phyloP scores from a whole-genome alignment of 2,329 filamentous ascomycete genomes.

The Penicillium polonicum region DNA sequence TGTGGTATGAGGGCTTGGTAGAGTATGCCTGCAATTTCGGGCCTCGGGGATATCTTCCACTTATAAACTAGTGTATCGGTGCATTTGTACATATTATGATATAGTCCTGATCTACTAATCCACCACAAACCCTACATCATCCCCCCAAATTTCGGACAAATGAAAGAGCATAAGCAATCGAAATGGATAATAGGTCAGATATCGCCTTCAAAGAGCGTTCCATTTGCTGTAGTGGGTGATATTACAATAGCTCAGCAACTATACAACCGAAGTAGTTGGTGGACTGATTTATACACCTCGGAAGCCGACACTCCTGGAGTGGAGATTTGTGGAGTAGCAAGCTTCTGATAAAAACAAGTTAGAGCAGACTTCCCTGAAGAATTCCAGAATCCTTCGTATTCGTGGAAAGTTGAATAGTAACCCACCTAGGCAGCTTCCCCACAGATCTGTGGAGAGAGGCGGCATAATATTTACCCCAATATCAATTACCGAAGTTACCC shows the following conservation, averaged over 20 bases:
- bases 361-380: background rate
- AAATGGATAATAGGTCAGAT: background rate
- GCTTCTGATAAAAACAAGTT: background rate
- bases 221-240: too few species aligned
- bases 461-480: background rate
- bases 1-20: slow-evolving; percentile 11
- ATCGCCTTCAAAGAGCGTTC: background rate
- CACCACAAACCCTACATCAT: background rate
- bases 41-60: background rate
- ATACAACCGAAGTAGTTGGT: background rate
- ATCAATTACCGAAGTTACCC: background rate
- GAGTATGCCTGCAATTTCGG: background rate
- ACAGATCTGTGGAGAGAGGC: background rate
- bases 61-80: background rate
- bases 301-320: background rate
- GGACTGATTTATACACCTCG: background rate
- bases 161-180: background rate
- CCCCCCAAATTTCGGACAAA: background rate
- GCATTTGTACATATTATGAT: too few species aligned
- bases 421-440: background rate
- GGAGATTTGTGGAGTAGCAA: background rate
- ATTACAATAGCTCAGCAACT: background rate
- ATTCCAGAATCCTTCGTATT: background rate
- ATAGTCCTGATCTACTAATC: background rate
- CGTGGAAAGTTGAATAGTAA: background rate